Conservation (phyloP, 176 grass and related monocot species). For the Rhynchospora tenuis region DNA sequence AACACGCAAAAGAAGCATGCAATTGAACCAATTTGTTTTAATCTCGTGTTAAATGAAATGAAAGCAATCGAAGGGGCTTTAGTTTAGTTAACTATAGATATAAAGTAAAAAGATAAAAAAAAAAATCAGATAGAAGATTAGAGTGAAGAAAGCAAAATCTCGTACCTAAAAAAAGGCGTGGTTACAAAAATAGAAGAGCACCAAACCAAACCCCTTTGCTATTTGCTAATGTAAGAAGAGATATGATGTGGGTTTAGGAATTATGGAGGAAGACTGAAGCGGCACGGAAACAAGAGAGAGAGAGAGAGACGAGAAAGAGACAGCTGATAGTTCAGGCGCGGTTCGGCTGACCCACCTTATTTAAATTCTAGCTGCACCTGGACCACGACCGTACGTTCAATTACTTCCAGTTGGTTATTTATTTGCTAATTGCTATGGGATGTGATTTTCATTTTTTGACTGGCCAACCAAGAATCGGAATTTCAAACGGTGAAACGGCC, state of each 20-base stretch:
- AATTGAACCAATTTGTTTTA: neutral
- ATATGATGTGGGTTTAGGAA: neutral
- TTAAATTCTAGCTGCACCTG: neutral
- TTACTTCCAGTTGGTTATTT: neutral
- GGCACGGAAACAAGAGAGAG: neutral
- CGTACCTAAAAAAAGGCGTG: neutral
- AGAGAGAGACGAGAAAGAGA: neutral
- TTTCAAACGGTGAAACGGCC: too few species aligned
- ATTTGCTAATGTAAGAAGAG: neutral
- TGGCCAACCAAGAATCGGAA: too few species aligned
- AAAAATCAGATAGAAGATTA: neutral
- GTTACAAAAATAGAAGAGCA: neutral
- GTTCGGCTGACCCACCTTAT: neutral
- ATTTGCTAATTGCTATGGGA: neutral
- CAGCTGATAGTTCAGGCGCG: neutral
- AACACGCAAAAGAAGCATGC: neutral
- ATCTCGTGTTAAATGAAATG: neutral
- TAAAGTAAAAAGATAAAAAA: neutral
- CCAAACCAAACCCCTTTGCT: neutral
- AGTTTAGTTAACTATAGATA: neutral
- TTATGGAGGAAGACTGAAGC: constrained; percentile 15
- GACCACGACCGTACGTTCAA: neutral
- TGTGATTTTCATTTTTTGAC: neutral
- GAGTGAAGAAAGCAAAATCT: neutral
- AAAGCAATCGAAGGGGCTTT: neutral